Evolutionary conservation across 345 rosid genomes (phyloP).

Genomic region (Cardiospermum halicacabum): DNA sequence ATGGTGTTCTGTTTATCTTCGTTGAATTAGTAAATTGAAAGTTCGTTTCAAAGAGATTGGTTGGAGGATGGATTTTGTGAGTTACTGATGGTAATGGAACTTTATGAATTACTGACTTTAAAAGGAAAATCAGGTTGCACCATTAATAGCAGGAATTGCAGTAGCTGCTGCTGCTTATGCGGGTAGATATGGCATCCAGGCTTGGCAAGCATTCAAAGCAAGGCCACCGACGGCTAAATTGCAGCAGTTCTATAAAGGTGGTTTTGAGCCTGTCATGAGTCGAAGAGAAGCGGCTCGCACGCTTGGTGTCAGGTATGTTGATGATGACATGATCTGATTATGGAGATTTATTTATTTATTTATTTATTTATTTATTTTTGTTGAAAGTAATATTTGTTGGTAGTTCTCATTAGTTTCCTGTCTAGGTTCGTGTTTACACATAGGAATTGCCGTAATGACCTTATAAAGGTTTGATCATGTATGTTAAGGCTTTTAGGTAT

Average conservation of each 20-base stretch:
- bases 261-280: constrained; percentile 71
- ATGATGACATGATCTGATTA: not conserved
- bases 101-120: too few species aligned
- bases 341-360: not conserved
- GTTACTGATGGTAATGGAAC: not conserved
- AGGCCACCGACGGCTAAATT: constrained; percentile 54
- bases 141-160: constrained; percentile 66
- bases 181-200: constrained; percentile 65
- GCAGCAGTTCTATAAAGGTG: constrained; percentile 77
- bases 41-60: not conserved
- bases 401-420: too few species aligned
- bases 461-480: not conserved
- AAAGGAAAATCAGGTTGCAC: constrained; percentile 45
- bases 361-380: not conserved
- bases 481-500: not conserved
- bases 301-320: constrained; percentile 74
- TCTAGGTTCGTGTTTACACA: too few species aligned
- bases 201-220: constrained; percentile 89
- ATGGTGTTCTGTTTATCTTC: not conserved
- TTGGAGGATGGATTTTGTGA: not conserved
- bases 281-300: constrained; percentile 84
- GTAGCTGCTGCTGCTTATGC: constrained; percentile 85
- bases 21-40: not conserved
- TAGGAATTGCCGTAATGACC: too few species aligned
- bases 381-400: not conserved